Percentiles rank a stretch among this genome's conserved stretches.
These are phyloP conservation scores for Chrysanthemum makinoi DNA, from an alignment of 129 eudicot genomes.

Conservation along the genomic window DNA sequence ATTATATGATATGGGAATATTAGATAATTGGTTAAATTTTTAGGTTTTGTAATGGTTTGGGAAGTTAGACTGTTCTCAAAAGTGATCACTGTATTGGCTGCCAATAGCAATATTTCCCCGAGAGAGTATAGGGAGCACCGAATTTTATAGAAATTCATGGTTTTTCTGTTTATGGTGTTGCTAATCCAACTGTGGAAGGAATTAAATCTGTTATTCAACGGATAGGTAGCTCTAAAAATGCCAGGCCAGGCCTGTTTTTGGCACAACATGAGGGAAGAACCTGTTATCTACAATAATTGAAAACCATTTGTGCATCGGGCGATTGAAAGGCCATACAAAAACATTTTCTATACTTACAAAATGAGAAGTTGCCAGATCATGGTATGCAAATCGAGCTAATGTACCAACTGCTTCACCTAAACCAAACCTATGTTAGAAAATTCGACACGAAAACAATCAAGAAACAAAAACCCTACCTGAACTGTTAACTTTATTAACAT, in stretches of 20 bases:
- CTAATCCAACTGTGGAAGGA: constrained; percentile 93
- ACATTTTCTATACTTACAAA: constrained; percentile 30
- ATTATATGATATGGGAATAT: too few relatives aligned
- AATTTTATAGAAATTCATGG: constrained; percentile 93
- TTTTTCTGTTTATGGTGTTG: constrained; percentile 96
- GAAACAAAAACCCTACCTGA: too few relatives aligned
- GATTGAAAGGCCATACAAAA: constrained; percentile 93
- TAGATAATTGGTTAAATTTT: too few relatives aligned
- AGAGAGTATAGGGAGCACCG: constrained; percentile 97
- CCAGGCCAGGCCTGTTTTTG: constrained; percentile 87
- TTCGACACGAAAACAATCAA: too few relatives aligned
- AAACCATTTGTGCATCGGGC: constrained; percentile 97
- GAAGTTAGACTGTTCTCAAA: constrained; percentile 93
- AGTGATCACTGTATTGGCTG: constrained; percentile 99
- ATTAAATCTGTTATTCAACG: constrained; percentile 81
- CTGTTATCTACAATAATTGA: constrained; percentile 89
- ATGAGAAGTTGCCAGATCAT: too few relatives aligned
- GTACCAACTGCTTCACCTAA: too few relatives aligned
- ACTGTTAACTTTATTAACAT: too few relatives aligned
- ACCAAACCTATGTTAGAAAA: neutral
- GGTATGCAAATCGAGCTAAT: too few relatives aligned
- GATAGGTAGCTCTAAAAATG: constrained; percentile 72
- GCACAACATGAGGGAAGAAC: constrained; percentile 99
- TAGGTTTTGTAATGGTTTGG: constrained; percentile 31
- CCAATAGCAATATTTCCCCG: constrained; percentile 70